Base-by-base conservation (phyloP, 2,329 filamentous ascomycete species). In the Akanthomyces muscarius region DNA sequence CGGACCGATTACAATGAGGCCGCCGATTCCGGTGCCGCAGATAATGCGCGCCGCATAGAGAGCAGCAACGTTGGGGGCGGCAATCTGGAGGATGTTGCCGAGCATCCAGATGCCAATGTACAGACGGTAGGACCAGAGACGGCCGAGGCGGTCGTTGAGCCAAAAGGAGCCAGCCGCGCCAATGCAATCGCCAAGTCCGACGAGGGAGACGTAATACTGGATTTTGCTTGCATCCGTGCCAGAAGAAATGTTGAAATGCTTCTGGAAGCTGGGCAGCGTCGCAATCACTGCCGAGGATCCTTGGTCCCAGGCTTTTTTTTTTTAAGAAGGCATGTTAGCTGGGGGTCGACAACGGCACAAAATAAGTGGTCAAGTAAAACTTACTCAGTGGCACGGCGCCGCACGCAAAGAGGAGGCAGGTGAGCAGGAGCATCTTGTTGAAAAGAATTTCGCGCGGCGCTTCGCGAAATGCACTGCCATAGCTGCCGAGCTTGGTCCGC, bases 131-230 rank as follows among this genome's bases (percentile, higher is more conserved):
- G 61, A 63, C 61, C 61, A 59, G 1, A 63, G 38, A 4, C 61
- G 45, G 6, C 61, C 61, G 18, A 58, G 14, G 10, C 61, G 47
- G 14, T 63, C 66, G 25, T 67, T 77, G 65, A 77, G 63, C 66
- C 77, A 75, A 68, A 75, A 78, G 5, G 74, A 74, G 4, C 74
- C 60, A 16, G 60, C 68, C 2, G 74, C 50, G 33, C 65, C 61
- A n/a, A 66, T 41, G 58, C 54, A 61, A 21, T 48, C 59, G 7
- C 66, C 65, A 13, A 78, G 66, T 61, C 76, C 68, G 18, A 71
- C 69, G 36, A 77, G 64, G 5, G 76, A 77, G 47, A 78, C 69
- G 63, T 75, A 76, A 58, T 75, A 74, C n/a, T 61, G 65, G 30
- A 74, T 73, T 16, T 45, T n/a, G 11, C 14, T 16, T 18, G 65